A percentile compares a stretch with the other conserved stretches of the same genome.
phyloP scores from a whole-genome alignment of 1,284 basidiomycete species.

The Pulchroboletus neoregius region DNA sequence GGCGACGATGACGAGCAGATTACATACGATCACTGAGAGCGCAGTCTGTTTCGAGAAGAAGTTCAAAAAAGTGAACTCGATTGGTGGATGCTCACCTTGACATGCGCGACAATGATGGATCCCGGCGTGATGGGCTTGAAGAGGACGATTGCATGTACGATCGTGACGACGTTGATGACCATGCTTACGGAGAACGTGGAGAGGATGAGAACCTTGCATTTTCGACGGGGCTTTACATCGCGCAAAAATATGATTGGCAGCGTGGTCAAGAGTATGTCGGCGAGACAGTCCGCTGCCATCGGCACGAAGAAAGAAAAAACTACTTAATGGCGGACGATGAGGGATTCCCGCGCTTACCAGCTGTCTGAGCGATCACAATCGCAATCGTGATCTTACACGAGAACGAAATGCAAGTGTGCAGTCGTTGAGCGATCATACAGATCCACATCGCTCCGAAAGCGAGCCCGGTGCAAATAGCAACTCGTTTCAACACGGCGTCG shows the following conservation, averaged over 20 bases:
- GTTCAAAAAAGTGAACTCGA: not conserved
- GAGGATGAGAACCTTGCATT: constrained; percentile 7
- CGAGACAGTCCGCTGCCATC: constrained; percentile 11
- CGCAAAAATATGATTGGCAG: constrained; percentile 9
- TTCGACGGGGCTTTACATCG: constrained; percentile 4
- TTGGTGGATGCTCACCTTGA: constrained; percentile 6
- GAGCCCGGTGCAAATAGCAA: constrained; percentile 7
- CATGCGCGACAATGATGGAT: constrained; percentile 6
- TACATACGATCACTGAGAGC: constrained; percentile 1
- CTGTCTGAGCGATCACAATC: constrained; percentile 10
- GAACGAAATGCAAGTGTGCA: constrained; percentile 3
- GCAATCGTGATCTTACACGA: constrained; percentile 3
- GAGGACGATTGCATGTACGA: constrained; percentile 10
- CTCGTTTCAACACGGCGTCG: not conserved
- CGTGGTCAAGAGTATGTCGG: constrained; percentile 6
- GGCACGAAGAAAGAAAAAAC: not conserved
- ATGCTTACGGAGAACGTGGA: constrained; percentile 17
- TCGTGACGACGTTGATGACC: constrained; percentile 12
- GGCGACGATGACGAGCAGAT: constrained; percentile 1
- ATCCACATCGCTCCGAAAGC: constrained; percentile 16
- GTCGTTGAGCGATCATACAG: constrained; percentile 5
- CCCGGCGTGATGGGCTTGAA: not conserved
- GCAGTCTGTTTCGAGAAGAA: not conserved
- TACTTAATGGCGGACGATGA: not conserved
- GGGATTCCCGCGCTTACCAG: constrained; percentile 3